Evolutionary conservation across 2,329 filamentous ascomycete species (phyloP), one percentile per base, ranked within the genome.

Genomic region (Coniochaeta prunicola): DNA sequence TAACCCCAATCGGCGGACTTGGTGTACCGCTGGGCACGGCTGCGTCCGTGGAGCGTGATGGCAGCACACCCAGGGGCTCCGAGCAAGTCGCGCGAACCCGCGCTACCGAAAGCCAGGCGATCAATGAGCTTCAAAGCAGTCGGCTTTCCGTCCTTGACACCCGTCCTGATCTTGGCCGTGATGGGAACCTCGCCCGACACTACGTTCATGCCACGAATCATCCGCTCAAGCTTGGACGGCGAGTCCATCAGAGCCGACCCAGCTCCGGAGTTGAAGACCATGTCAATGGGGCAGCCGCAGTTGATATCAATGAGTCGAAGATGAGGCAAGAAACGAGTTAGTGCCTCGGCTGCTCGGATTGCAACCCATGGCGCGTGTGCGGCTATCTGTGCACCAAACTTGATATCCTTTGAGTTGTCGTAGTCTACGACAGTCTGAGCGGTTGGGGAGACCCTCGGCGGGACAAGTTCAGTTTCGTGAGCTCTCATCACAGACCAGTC

Each of bases 401-500:
- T 91, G 67, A 96, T 76, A 70, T 97, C 93, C 60, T 84, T 87
- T 24, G 86, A 77, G 71, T 94, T 89, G 70, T 96, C 87, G 71
- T 97, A 97, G 60, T 83, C 85, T 64, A 86, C 77, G 31, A 94
- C 86, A 42, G 92, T 74, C 7, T 73, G 69, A 1, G 70, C 74
- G 62, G 75, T 77, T 2, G 81, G 77, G 1, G 77, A 80, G 68
- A 91, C 87, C 36, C 81, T 83, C 19, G 93, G 93, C 26, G 91
- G 84, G 24, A 77, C 73, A 19, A 88, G 78, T 73, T 99, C 94
- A 7, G 87, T 89, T 70, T 92, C 86, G 70, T 99, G 94, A 3
- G 91, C 91, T 73, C 94, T 96, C 80, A 97, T 85, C 58, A 99
- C 79, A 21, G 94, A 92, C 94, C 94, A 99, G 76, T 99, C 94